Evolutionary conservation across 768 basidiomycete genomes (phyloP).

Genomic region (Lentinula boryana): DNA sequence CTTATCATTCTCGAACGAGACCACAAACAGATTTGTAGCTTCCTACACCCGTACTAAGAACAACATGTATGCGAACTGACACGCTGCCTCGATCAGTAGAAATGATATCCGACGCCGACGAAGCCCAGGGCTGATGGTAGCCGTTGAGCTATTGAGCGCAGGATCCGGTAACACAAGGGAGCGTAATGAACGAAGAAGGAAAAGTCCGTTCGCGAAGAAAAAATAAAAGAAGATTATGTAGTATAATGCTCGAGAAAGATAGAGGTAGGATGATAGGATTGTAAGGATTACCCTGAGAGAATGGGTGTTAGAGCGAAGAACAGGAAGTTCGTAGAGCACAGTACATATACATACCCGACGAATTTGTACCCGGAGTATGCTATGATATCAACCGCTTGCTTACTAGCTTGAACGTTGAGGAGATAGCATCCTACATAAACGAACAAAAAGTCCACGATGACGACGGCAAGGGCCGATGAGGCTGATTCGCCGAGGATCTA

Average conservation of each 20-base stretch:
- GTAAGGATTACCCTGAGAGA: conserved; percentile 74
- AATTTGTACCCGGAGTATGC: conserved; percentile 98
- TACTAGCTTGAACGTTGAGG: conserved; percentile 72
- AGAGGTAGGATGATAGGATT: conserved; percentile 7
- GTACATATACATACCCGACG: conserved; percentile 61
- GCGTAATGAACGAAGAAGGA: conserved; percentile 89
- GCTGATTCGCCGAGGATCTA: conserved; percentile 80
- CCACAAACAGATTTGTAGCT: neutral
- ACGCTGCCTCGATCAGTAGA: conserved; percentile 78
- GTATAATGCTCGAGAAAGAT: conserved; percentile 38
- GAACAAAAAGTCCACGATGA: conserved; percentile 83
- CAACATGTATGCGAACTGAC: conserved; percentile 83
- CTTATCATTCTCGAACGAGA: neutral
- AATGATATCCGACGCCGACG: conserved; percentile 84
- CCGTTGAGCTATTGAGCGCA: conserved; percentile 35
- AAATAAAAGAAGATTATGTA: conserved; percentile 74
- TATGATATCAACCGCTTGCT: conserved; percentile 73
- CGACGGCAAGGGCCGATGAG: conserved; percentile 76
- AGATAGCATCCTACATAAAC: conserved; percentile 93
- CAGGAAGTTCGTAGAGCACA: neutral
- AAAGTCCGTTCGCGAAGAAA: conserved; percentile 88
- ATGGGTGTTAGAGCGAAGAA: neutral
- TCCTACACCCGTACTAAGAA: conserved; percentile 55
- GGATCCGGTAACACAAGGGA: conserved; percentile 88
- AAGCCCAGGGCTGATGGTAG: conserved; percentile 71